These are phyloP conservation scores for Puccinia brachypodii DNA, from an alignment of 1,284 basidiomycete genomes.

Conservation along the genomic window DNA sequence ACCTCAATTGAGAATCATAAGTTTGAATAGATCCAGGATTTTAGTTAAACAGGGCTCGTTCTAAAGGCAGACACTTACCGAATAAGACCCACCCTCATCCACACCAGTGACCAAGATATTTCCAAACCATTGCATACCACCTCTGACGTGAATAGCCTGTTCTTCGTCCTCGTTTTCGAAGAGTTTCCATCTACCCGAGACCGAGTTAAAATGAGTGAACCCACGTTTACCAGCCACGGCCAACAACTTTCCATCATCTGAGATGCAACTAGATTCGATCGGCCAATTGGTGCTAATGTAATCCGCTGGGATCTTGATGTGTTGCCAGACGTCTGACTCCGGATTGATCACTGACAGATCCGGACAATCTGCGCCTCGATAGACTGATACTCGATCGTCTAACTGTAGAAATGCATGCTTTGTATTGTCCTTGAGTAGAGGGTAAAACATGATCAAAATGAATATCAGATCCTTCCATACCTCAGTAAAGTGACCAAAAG, in stretches of 20 bases:
- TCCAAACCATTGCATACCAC: slow-evolving; percentile 94
- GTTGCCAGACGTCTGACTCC: slow-evolving; percentile 97
- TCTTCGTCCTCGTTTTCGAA: slow-evolving; percentile 85
- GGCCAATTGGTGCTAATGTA: slow-evolving; percentile 95
- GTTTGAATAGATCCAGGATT: too few relatives aligned
- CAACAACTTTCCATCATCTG: slow-evolving; percentile 83
- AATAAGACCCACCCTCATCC: slow-evolving; percentile 59
- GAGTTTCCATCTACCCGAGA: slow-evolving; percentile 91
- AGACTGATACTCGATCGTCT: slow-evolving; percentile 91
- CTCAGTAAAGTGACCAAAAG: neutral
- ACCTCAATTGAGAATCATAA: neutral
- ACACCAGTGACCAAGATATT: slow-evolving; percentile 90
- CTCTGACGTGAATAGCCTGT: slow-evolving; percentile 80
- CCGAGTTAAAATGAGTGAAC: slow-evolving; percentile 87
- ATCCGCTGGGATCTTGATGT: slow-evolving; percentile 82
- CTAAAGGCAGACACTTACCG: neutral
- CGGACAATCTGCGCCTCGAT: slow-evolving; percentile 92
- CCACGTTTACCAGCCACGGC: slow-evolving; percentile 91
- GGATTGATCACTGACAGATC: slow-evolving; percentile 98
- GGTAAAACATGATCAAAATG: neutral
- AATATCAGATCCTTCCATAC: neutral
- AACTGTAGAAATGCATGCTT: slow-evolving; percentile 92
- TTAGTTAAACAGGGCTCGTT: neutral
- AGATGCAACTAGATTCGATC: slow-evolving; percentile 86
- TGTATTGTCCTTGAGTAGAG: slow-evolving; percentile 70